phyloP scores from a whole-genome alignment of 1,139 yeast species.

The Debaryomycetaceae sp. region DNA sequence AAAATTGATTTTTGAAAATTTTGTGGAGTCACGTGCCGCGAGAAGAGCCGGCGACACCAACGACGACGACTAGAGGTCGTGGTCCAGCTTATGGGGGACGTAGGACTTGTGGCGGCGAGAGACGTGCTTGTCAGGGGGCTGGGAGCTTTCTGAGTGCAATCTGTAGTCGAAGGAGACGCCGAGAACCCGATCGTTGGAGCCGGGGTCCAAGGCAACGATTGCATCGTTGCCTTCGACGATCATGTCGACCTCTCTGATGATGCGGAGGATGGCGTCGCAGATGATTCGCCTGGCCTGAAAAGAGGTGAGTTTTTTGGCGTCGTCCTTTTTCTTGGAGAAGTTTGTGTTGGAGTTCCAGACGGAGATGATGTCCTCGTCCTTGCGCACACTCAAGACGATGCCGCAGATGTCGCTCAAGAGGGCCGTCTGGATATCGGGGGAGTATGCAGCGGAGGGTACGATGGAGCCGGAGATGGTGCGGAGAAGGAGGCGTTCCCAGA shows the following conservation, averaged over 20 bases:
- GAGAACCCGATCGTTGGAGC: constrained; percentile 38
- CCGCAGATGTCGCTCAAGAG: constrained; percentile 49
- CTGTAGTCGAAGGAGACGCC: constrained; percentile 49
- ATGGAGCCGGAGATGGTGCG: constrained; percentile 44
- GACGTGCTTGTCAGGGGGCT: constrained; percentile 4
- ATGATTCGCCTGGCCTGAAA: constrained; percentile 48
- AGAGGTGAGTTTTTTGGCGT: constrained; percentile 32
- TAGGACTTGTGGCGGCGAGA: constrained; percentile 6
- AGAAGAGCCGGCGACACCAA: not conserved
- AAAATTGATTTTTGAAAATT: not conserved
- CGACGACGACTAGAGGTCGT: not conserved
- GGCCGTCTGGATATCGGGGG: constrained; percentile 31
- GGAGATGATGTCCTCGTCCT: constrained; percentile 48
- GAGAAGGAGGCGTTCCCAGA: constrained; percentile 53
- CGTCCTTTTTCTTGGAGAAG: constrained; percentile 24
- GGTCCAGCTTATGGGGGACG: not conserved
- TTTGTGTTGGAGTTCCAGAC: constrained; percentile 53
- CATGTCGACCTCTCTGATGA: constrained; percentile 48
- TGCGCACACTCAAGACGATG: constrained; percentile 47
- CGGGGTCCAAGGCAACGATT: constrained; percentile 29
- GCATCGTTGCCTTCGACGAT: constrained; percentile 34
- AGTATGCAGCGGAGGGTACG: constrained; percentile 28
- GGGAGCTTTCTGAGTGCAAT: constrained; percentile 37
- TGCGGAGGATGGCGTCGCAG: constrained; percentile 44
- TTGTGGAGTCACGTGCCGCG: not conserved